Base-by-base conservation (phyloP, 1,139 yeast genomes). In the Taphrina flavorubra region DNA sequence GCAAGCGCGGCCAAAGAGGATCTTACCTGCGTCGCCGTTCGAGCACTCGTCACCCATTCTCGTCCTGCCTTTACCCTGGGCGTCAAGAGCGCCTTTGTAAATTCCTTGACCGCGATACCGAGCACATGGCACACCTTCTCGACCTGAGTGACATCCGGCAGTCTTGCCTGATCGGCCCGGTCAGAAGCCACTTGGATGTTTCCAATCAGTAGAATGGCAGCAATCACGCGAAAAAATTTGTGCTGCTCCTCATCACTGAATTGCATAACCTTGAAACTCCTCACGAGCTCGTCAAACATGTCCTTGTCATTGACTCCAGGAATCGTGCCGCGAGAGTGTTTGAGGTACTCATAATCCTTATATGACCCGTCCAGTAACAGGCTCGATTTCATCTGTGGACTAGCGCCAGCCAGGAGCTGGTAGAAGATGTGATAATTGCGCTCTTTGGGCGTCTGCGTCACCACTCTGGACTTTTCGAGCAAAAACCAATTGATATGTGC, bases 401-500 rank as follows among this genome's bases (percentile, higher is more conserved):
- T 77, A 34, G 89, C 84, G 10, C 97, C 97, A 65, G 84, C 81
- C 44, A 95, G 79, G 57, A 95, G 79, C 76, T 95, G 98, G 77
- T 94, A 95, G 76, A 94, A 94, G 5, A 92, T 85, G 77, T 94
- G 99, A 77, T 94, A 94, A 76, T 92, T 94, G 76, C 99, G 83
- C 78, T 94, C 99, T 20, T 84, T 81, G 6, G 80, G 72, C 63
- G 88, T 85, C 78, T 92, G 98, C 60, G 84, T 81, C n/a, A 91
- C 89, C 18, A 95, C 97, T 74, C 99, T 85, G 8, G 97, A 90
- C 78, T 94, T 95, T 77, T 95, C 99, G 64, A 95, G 81, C 44
- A 95, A 80, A 74, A 95, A 95, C 89, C 97, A 95, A 75, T 94
- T 97, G 69, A 95, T 91, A 72, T 90, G 88, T 11, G 98, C 98